Evolutionary conservation across 345 rosid genomes (phyloP).

Genomic region (Gossypioides kirkii): DNA sequence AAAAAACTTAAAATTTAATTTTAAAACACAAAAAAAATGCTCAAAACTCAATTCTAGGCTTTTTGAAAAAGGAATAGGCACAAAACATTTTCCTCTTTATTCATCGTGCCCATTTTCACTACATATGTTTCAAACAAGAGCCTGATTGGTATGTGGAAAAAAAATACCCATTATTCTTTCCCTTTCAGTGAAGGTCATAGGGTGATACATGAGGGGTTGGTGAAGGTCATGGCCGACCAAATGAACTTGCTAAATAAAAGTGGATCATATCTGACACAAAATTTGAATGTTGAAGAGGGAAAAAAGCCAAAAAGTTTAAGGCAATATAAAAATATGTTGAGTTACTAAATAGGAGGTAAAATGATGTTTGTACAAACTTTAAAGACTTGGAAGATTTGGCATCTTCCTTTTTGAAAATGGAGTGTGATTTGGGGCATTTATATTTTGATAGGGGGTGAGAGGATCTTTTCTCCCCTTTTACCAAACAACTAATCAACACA

Average conservation of each 20-base stretch:
- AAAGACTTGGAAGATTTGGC: conserved; percentile 14
- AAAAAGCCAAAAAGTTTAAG: background rate
- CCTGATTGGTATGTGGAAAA: background rate
- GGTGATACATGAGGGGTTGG: background rate
- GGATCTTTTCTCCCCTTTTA: conserved; percentile 3
- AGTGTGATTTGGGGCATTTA: conserved; percentile 22
- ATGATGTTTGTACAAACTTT: conserved; percentile 14
- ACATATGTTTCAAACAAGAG: background rate
- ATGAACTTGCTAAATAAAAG: conserved; percentile 20
- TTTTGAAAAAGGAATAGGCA: no score
- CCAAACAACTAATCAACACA: background rate
- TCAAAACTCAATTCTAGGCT: no score
- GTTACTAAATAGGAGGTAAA: background rate
- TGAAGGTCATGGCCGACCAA: conserved; percentile 33
- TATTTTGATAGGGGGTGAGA: background rate
- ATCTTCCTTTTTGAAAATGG: conserved; percentile 26
- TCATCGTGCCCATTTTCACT: background rate
- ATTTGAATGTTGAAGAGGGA: background rate
- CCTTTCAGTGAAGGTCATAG: background rate
- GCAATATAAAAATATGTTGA: background rate
- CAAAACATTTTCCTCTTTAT: background rate
- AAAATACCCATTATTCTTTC: background rate
- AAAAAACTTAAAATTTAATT: no score
- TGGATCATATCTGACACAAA: conserved; percentile 16
- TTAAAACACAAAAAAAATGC: no score